Conservation (phyloP, 2,329 filamentous ascomycete species). For the Annulohypoxylon truncatum region DNA sequence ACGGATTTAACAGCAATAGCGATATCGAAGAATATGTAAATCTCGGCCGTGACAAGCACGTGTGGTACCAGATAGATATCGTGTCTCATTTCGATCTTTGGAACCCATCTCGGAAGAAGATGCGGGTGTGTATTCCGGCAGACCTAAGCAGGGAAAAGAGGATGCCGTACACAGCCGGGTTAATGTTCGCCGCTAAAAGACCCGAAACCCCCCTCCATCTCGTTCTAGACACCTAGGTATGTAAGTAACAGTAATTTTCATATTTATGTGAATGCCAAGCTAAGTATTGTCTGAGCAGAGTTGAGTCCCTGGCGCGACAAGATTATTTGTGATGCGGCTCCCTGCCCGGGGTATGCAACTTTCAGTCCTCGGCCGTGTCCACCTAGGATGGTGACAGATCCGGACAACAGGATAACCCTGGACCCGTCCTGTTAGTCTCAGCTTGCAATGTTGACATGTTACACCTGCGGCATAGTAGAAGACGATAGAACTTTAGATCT, state of each 20-base stretch:
- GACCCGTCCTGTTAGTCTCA: conserved; percentile 14
- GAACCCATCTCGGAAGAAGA: conserved; percentile 20
- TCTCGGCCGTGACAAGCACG: conserved; percentile 27
- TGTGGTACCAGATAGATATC: conserved; percentile 18
- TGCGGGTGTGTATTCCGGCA: conserved; percentile 26
- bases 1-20: neutral
- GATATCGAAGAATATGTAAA: conserved; percentile 19
- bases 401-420: conserved; percentile 23
- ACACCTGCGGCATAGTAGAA: conserved; percentile 7
- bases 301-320: neutral
- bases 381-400: conserved; percentile 41
- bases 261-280: neutral
- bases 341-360: conserved; percentile 21
- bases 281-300: neutral
- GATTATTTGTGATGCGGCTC: neutral
- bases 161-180: conserved; percentile 19
- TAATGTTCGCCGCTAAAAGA: conserved; percentile 32
- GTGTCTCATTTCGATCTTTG: conserved; percentile 20
- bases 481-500: neutral
- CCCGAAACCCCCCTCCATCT: conserved; percentile 26
- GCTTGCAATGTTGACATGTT: conserved; percentile 25
- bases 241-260: neutral
- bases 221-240: neutral
- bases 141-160: conserved; percentile 15
- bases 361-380: conserved; percentile 9